Percentiles rank a stretch among this genome's conserved stretches.
Conservation (phyloP, 805 yeast genomes). For the Priceomyces haplophilus region DNA sequence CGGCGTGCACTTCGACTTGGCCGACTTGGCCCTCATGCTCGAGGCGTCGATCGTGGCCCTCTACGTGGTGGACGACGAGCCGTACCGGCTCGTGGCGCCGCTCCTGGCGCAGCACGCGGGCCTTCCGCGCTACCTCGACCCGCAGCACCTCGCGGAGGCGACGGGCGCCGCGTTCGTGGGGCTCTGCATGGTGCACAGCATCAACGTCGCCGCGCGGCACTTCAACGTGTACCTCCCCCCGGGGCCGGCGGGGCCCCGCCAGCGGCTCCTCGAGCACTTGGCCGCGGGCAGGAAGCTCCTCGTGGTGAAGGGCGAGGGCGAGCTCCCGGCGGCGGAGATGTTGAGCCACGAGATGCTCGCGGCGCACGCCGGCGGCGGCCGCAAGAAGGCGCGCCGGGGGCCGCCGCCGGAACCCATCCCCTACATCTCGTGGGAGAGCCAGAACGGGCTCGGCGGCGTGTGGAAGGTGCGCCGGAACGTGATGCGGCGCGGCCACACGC, state of each 20-base stretch:
- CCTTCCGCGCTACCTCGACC: constrained; percentile 19
- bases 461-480: constrained; percentile 60
- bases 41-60: constrained; percentile 45
- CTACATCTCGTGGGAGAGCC: constrained; percentile 41
- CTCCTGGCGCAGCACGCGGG: constrained; percentile 17
- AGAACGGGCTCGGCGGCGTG: constrained; percentile 48
- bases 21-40: constrained; percentile 27
- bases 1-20: constrained; percentile 14
- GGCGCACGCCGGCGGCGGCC: constrained; percentile 16
- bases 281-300: constrained; percentile 33
- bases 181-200: constrained; percentile 64
- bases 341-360: constrained; percentile 26
- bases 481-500: constrained; percentile 32
- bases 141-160: constrained; percentile 11
- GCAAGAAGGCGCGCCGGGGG: no score
- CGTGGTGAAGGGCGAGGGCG: constrained; percentile 61
- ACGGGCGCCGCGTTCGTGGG: constrained; percentile 39
- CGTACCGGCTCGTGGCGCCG: constrained; percentile 15
- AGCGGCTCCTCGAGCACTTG: constrained; percentile 11
- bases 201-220: constrained; percentile 36
- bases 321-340: constrained; percentile 59
- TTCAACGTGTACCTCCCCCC: constrained; percentile 60
- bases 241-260: constrained; percentile 31
- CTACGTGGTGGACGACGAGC: constrained; percentile 25
- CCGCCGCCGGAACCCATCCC: constrained; percentile 30